These are phyloP conservation scores for Neurospora cerealis DNA, from an alignment of 495 filamentous ascomycete genomes.

Conservation along the genomic window DNA sequence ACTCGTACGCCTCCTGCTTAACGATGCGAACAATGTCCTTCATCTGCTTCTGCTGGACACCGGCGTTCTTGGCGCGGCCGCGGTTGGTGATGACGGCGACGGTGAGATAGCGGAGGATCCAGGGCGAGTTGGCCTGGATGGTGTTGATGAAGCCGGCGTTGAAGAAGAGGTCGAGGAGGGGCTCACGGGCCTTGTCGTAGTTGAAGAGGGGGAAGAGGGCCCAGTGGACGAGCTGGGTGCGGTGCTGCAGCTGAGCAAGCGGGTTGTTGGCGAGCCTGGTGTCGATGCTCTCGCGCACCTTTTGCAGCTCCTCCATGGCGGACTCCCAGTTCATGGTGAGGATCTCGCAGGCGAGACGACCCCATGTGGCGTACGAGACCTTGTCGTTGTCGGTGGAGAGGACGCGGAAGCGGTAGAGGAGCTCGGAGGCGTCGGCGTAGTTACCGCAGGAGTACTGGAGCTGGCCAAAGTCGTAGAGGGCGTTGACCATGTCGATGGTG, in stretches of 20 bases:
- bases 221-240: constrained; percentile 97
- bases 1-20: constrained; percentile 94
- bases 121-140: constrained; percentile 94
- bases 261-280: constrained; percentile 90
- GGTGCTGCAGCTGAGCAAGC: constrained; percentile 83
- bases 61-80: constrained; percentile 67
- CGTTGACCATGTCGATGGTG: constrained; percentile 87
- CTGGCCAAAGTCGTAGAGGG: constrained; percentile 84
- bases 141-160: constrained; percentile 95
- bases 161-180: constrained; percentile 91
- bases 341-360: constrained; percentile 89
- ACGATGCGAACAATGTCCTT: constrained; percentile 94
- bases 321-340: constrained; percentile 86
- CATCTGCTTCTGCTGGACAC: constrained; percentile 91
- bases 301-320: constrained; percentile 90
- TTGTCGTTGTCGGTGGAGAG: constrained; percentile 97
- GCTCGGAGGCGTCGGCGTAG: constrained; percentile 76
- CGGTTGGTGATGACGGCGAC: constrained; percentile 95
- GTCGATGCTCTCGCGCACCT: constrained; percentile 89
- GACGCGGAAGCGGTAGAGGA: constrained; percentile 92
- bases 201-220: constrained; percentile 98
- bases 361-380: constrained; percentile 89
- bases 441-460: constrained; percentile 95
- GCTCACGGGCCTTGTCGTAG: constrained; percentile 82
- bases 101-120: constrained; percentile 90